These are phyloP conservation scores for Moesziomyces sp. DNA, from an alignment of 1,284 basidiomycete genomes.

Conservation along the genomic window DNA sequence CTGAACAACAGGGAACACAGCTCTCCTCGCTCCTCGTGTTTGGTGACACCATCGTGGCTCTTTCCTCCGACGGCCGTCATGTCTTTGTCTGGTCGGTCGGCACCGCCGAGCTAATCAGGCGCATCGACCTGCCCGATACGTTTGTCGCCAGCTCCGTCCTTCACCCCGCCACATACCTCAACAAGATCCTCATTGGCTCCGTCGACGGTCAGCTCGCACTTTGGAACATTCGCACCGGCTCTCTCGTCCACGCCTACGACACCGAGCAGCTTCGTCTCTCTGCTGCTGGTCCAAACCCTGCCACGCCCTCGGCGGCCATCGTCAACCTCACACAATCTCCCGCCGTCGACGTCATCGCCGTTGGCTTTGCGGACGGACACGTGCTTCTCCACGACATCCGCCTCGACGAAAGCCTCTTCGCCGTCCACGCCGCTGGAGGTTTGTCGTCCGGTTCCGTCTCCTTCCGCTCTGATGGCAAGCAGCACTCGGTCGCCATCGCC, in stretches of 20 bases:
- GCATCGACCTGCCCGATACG: constrained; percentile 33
- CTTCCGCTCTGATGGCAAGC: constrained; percentile 82
- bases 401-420: constrained; percentile 80
- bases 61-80: constrained; percentile 79
- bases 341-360: constrained; percentile 91
- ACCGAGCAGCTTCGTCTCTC: constrained; percentile 30
- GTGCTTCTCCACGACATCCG: constrained; percentile 89
- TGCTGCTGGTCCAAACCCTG: constrained; percentile 28
- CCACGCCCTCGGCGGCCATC: constrained; percentile 69
- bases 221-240: constrained; percentile 83
- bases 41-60: constrained; percentile 60
- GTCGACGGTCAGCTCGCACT: constrained; percentile 84
- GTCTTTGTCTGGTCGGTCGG: constrained; percentile 80
- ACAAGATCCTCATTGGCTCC: constrained; percentile 90
- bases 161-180: constrained; percentile 96
- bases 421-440: constrained; percentile 77
- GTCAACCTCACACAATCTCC: constrained; percentile 82
- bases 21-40: constrained; percentile 57
- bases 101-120: constrained; percentile 31
- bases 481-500: constrained; percentile 63
- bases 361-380: constrained; percentile 88
- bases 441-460: constrained; percentile 75
- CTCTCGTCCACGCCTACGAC: constrained; percentile 70
- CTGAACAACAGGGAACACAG: constrained; percentile 22
- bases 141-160: constrained; percentile 86